phyloP scores from a whole-genome alignment of 2,329 filamentous ascomycete species.

The Colletotrichum karsti region DNA sequence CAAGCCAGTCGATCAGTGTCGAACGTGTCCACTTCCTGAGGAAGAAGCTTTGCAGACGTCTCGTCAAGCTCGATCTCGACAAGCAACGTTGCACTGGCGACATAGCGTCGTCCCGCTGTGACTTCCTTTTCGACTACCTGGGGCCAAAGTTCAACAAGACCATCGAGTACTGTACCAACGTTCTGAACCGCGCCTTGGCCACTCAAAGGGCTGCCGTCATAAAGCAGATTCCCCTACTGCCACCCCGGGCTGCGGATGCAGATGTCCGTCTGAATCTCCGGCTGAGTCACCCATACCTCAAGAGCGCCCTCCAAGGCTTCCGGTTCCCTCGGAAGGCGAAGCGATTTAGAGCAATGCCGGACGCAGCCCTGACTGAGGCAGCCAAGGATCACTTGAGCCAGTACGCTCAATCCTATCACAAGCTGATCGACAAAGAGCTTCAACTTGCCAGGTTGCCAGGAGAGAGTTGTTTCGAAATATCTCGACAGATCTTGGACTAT shows the following conservation, averaged over 20 bases:
- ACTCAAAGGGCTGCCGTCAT: conserved; percentile 45
- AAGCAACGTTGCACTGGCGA: conserved; percentile 29
- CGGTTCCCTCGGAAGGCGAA: neutral
- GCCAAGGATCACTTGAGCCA: conserved; percentile 25
- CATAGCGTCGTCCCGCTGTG: conserved; percentile 30
- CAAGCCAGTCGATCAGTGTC: conserved; percentile 33
- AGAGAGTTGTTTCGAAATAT: conserved; percentile 35
- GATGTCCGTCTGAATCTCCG: conserved; percentile 47
- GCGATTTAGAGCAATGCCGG: neutral
- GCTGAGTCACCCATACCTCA: conserved; percentile 48
- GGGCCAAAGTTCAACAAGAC: conserved; percentile 36
- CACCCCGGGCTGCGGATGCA: conserved; percentile 38
- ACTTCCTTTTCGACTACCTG: conserved; percentile 37
- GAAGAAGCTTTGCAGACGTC: conserved; percentile 63
- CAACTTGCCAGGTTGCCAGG: neutral
- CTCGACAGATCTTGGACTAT: conserved; percentile 44
- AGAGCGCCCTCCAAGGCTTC: neutral
- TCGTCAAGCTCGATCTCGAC: conserved; percentile 64
- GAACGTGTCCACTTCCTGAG: conserved; percentile 51
- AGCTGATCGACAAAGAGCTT: conserved; percentile 30
- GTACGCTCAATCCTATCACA: conserved; percentile 31
- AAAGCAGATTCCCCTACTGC: conserved; percentile 52
- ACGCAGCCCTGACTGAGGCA: conserved; percentile 6
- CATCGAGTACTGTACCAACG: conserved; percentile 37
- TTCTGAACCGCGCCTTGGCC: conserved; percentile 47